Conservation (phyloP, 176 grass and related monocot species). For the Thinopyrum elongatum region DNA sequence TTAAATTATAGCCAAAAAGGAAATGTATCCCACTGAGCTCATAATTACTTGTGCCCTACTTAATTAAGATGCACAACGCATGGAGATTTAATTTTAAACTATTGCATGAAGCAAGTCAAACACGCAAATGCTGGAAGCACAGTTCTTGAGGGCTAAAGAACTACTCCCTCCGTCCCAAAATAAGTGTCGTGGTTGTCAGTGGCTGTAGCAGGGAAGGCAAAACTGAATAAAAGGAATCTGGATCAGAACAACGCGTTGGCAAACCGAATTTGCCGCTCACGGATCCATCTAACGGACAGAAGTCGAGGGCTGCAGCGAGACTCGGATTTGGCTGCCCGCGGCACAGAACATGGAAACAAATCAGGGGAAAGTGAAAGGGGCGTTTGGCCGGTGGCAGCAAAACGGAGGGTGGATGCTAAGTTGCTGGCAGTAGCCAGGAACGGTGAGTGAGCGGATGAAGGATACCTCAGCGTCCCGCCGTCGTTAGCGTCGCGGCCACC, state of each 20-base stretch:
- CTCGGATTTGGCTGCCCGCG: background rate
- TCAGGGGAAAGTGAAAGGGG: background rate
- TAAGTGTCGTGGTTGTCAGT: background rate
- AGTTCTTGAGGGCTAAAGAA: background rate
- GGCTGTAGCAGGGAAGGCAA: background rate
- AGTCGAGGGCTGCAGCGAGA: background rate
- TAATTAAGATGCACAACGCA: background rate
- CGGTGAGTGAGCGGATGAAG: background rate
- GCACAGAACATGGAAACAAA: background rate
- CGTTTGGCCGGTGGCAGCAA: background rate
- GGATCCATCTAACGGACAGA: background rate
- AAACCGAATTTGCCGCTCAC: background rate
- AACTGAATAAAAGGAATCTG: background rate
- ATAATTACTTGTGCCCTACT: background rate
- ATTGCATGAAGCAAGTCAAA: background rate
- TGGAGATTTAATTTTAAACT: background rate
- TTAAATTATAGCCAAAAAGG: background rate
- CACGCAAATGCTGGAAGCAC: background rate
- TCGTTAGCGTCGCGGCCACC: background rate
- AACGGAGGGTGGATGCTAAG: background rate
- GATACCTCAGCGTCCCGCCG: slow-evolving; percentile 17
- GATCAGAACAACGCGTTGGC: background rate
- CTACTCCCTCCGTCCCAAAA: no score
- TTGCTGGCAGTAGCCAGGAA: background rate
- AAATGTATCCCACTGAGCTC: background rate